phyloP scores from a whole-genome alignment of 2,329 filamentous ascomycete genomes.

The Colletotrichum acutatum region DNA sequence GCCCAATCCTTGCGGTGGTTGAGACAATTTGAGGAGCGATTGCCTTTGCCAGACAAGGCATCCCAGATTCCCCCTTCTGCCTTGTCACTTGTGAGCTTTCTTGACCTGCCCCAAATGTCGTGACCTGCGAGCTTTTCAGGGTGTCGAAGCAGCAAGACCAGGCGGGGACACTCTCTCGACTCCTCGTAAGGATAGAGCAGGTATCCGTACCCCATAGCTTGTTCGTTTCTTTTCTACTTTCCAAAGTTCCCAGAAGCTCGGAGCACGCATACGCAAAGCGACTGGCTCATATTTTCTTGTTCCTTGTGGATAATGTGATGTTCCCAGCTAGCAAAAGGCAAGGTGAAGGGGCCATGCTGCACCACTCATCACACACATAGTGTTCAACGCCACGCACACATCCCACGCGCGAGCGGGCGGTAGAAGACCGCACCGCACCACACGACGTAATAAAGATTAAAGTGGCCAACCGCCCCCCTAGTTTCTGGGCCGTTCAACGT shows the following conservation, averaged over 20 bases:
- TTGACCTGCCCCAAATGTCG: not conserved
- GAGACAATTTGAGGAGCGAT: slow-evolving; percentile 1
- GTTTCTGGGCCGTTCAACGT: not conserved
- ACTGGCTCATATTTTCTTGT: not conserved
- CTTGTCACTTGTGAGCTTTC: not conserved
- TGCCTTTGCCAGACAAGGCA: not conserved
- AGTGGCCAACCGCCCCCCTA: not conserved
- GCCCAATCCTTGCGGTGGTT: slow-evolving; percentile 10
- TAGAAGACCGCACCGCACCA: not conserved
- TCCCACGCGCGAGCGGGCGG: no score
- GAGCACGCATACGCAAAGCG: not conserved
- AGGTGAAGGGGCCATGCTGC: not conserved
- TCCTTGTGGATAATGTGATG: slow-evolving; percentile 1
- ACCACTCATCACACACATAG: not conserved
- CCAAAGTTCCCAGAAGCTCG: not conserved
- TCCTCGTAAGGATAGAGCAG: not conserved
- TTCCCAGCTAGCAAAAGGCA: not conserved
- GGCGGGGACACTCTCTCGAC: not conserved
- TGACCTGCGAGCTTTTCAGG: not conserved
- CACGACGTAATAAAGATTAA: not conserved
- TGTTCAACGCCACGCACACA: not conserved
- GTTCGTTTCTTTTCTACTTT: not conserved
- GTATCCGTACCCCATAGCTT: not conserved
- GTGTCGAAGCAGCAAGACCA: not conserved
- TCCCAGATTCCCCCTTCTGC: not conserved